phyloP scores from a whole-genome alignment of 2,329 filamentous ascomycete genomes.

The Leptographium radiaticola region DNA sequence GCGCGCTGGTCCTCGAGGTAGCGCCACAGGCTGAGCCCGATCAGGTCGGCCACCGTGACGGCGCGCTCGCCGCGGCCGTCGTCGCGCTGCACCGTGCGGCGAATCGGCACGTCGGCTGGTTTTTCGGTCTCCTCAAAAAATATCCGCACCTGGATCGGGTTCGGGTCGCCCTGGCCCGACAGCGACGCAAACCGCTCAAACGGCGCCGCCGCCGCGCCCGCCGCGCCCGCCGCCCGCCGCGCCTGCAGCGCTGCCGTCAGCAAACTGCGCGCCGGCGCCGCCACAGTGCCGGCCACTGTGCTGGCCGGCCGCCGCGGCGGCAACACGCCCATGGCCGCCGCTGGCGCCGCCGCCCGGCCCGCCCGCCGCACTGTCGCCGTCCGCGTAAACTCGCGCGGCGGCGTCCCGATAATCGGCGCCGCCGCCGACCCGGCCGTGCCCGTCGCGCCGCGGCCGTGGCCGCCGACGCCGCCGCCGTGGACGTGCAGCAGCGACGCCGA shows the following conservation, averaged over 20 bases:
- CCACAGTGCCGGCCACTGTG: constrained; percentile 52
- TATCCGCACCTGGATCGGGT: constrained; percentile 63
- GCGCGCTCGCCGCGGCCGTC: constrained; percentile 39
- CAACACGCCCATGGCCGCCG: constrained; percentile 52
- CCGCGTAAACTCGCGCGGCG: constrained; percentile 45
- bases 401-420: constrained; percentile 45
- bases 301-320: constrained; percentile 54
- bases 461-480: no score
- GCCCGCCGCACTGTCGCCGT: constrained; percentile 53
- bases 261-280: constrained; percentile 55
- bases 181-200: constrained; percentile 66
- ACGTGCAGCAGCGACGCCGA: constrained; percentile 55
- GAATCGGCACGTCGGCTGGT: constrained; percentile 61
- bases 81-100: constrained; percentile 55
- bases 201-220: no score
- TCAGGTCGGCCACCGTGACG: constrained; percentile 67
- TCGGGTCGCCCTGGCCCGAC: constrained; percentile 66
- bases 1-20: constrained; percentile 67
- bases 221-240: constrained; percentile 53
- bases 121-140: constrained; percentile 55
- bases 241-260: constrained; percentile 61
- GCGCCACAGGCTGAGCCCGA: constrained; percentile 64
- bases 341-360: constrained; percentile 26
- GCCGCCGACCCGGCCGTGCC: constrained; percentile 23
- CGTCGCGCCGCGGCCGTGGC: background rate